phyloP scores from a whole-genome alignment of 305 asterid species.

The Fraxinus platypoda region DNA sequence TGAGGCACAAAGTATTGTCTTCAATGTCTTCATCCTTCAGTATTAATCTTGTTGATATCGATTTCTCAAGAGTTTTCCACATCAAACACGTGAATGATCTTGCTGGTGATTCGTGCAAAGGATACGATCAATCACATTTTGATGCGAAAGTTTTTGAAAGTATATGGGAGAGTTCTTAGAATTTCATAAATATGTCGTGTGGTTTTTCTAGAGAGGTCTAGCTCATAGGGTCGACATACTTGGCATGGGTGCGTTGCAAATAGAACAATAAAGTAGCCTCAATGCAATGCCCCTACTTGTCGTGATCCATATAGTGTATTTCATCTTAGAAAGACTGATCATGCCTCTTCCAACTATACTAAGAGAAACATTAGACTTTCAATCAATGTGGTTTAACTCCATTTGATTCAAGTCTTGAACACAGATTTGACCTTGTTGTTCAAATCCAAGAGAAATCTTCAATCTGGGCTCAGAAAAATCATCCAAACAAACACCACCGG shows the following conservation, averaged over 20 bases:
- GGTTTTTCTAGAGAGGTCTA: neutral
- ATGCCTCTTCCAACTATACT: neutral
- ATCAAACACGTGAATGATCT: neutral
- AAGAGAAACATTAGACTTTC: neutral
- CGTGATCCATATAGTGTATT: too few species aligned
- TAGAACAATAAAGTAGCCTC: neutral
- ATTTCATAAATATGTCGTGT: neutral
- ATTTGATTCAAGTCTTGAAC: neutral
- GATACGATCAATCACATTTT: neutral
- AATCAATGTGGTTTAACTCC: too few species aligned
- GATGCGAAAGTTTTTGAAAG: neutral
- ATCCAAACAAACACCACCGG: too few species aligned
- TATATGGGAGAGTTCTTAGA: neutral
- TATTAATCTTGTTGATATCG: neutral
- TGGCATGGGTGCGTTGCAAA: neutral
- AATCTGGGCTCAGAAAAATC: too few species aligned
- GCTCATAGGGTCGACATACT: neutral
- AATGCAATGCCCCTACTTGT: neutral
- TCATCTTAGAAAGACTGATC: neutral
- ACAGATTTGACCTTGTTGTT: neutral
- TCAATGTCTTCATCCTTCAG: neutral
- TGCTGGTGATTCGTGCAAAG: neutral
- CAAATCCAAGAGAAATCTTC: too few species aligned
- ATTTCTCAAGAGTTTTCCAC: neutral
- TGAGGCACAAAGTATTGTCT: neutral